phyloP scores from a whole-genome alignment of 208 protist species.

The Crithidia brevicula region DNA sequence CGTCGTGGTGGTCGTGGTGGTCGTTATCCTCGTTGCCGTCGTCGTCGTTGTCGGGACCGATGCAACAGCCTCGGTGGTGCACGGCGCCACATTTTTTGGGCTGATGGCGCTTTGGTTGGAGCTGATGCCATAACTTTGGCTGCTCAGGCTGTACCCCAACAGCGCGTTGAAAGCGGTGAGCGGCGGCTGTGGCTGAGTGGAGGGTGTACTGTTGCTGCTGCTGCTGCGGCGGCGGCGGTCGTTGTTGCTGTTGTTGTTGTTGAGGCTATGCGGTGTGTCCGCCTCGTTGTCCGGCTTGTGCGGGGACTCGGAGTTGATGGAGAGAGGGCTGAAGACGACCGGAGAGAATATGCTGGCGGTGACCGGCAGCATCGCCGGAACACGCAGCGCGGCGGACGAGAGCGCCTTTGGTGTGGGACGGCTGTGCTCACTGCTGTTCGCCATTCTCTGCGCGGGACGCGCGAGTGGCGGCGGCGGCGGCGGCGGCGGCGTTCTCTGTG shows the following conservation, averaged over 20 bases:
- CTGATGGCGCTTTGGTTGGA: conserved; percentile 4
- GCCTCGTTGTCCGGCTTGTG: not conserved
- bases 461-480: too few relatives aligned
- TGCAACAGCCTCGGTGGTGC: not conserved
- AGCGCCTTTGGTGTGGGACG: not conserved
- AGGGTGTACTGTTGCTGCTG: not conserved
- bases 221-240: not conserved
- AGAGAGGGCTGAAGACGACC: too few relatives aligned
- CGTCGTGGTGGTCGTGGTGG: not conserved
- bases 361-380: not conserved
- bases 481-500: too few relatives aligned
- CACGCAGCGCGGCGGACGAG: not conserved
- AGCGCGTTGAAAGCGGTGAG: not conserved
- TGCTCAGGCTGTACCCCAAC: conserved; percentile 1
- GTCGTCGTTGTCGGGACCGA: not conserved
- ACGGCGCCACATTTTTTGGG: not conserved
- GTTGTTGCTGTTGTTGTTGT: not conserved
- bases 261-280: too few relatives aligned
- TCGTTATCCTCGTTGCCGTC: not conserved
- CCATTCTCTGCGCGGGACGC: too few relatives aligned
- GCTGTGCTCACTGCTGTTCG: not conserved
- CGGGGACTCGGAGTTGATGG: not conserved
- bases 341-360: too few relatives aligned
- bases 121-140: conserved; percentile 4
- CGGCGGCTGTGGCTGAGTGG: not conserved